Evolutionary conservation across 129 eudicot species (phyloP).

Genomic region (Arctium minus): DNA sequence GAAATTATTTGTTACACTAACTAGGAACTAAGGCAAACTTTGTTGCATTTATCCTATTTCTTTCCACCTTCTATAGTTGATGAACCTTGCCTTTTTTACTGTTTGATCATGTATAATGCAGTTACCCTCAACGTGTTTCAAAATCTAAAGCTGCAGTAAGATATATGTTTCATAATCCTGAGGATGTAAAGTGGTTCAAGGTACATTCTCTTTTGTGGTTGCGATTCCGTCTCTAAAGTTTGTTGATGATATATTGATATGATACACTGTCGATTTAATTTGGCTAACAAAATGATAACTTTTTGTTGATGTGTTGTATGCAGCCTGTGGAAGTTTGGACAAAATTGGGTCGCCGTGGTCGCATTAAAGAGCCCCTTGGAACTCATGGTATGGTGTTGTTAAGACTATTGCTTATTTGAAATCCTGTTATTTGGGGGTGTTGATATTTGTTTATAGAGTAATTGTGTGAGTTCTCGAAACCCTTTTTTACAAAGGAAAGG

Average conservation of each 20-base stretch:
- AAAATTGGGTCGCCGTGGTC: conserved; percentile 94
- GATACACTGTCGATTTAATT: neutral
- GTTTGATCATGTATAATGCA: conserved; percentile 37
- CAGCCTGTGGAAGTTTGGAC: conserved; percentile 98
- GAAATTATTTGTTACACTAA: neutral
- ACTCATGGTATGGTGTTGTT: conserved; percentile 68
- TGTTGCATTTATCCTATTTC: neutral
- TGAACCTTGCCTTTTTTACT: neutral
- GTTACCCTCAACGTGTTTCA: conserved; percentile 97
- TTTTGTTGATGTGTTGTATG: neutral
- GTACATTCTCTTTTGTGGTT: conserved; percentile 26
- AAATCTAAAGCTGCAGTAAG: conserved; percentile 85
- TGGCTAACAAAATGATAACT: neutral
- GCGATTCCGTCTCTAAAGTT: neutral
- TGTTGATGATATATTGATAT: neutral
- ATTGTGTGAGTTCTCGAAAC: neutral
- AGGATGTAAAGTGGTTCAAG: conserved; percentile 98
- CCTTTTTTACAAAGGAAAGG: no score
- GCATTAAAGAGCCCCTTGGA: conserved; percentile 93
- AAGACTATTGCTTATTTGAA: neutral
- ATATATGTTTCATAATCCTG: conserved; percentile 94
- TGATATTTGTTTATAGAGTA: no score
- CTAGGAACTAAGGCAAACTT: neutral
- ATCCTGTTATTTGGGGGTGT: neutral
- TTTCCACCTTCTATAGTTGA: neutral